Evolutionary conservation across 2,329 filamentous ascomycete species (phyloP), one percentile per base, ranked within the genome.

Genomic region (Arthroderma sp.): DNA sequence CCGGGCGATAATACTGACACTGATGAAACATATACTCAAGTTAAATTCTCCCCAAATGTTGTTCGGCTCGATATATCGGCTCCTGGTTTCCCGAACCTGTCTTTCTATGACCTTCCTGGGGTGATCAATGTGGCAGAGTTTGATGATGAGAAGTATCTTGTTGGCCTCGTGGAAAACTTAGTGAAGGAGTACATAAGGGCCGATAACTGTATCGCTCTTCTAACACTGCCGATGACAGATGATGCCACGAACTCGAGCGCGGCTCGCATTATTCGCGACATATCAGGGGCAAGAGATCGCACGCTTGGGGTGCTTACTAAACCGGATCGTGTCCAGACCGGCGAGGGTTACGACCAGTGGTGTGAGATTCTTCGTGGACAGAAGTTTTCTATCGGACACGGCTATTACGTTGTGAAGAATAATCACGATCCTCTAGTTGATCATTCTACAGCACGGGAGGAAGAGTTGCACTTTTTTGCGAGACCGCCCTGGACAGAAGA

Each of bases 71-170:
- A 86, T 43, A 86, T 94, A 28, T 77, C 77, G 0, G 82, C 81
- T 0, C 82, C 83, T 0, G 71, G 70, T 0, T 71, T 89, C 0
- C 81, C 85, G 0, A 78, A 85, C 4, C 59, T 94, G 0, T 86
- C 82, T 0, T 93, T 94, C 54, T 89, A 85, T 49, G 87, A 94
- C 49, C 70, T 94, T 0, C 87, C 87, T 0, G 87, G 87, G 0
- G 78, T 93, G 0, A 89, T 94, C 49, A 77, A 79, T 15, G 81
- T 81, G 5, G 73, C 80, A 0, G 75, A 78, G 1, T 70, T 78
- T 5, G 73, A 74, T 5, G 68, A 75, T 2, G 78, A 88, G 10
- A 69, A 74, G 6, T 83, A 83, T 46, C 66, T 89, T 0, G 81
- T 88, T 8, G 68, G 72, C 0, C 77, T 91, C 0, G 82, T 94